Conservation (phyloP, 148 eudicot species). For the Polygonum maritimum region DNA sequence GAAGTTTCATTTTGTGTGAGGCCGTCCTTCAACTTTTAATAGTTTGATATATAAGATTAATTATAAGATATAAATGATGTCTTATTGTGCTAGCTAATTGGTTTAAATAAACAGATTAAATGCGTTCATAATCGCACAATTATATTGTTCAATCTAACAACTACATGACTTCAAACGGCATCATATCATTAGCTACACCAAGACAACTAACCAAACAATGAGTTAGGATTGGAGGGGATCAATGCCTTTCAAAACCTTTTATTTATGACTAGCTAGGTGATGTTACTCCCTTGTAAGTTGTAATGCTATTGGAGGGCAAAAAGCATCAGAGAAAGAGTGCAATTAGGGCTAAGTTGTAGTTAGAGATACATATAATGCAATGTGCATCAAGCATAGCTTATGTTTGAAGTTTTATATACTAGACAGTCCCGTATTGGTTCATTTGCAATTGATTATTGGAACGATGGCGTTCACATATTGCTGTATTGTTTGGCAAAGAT, state of each 20-base stretch:
- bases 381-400: neutral
- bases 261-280: neutral
- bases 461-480: neutral
- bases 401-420: neutral
- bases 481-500: slow-evolving; percentile 2
- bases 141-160: neutral
- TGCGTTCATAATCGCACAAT: neutral
- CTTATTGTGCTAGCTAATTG: neutral
- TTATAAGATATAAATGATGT: neutral
- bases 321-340: slow-evolving; percentile 2
- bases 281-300: neutral
- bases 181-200: slow-evolving; percentile 2
- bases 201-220: slow-evolving; percentile 7
- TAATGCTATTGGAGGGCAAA: neutral
- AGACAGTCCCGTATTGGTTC: neutral
- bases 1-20: neutral
- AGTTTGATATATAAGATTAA: neutral
- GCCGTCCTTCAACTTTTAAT: neutral
- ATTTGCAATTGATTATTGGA: neutral
- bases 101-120: neutral
- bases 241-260: slow-evolving; percentile 4
- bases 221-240: neutral
- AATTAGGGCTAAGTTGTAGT: slow-evolving; percentile 9
- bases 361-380: neutral
- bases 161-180: neutral